Percentiles rank a stretch among this genome's conserved stretches.
Conservation (phyloP, 202 grass and related monocot genomes). For the Miscanthus sacchariflorus region DNA sequence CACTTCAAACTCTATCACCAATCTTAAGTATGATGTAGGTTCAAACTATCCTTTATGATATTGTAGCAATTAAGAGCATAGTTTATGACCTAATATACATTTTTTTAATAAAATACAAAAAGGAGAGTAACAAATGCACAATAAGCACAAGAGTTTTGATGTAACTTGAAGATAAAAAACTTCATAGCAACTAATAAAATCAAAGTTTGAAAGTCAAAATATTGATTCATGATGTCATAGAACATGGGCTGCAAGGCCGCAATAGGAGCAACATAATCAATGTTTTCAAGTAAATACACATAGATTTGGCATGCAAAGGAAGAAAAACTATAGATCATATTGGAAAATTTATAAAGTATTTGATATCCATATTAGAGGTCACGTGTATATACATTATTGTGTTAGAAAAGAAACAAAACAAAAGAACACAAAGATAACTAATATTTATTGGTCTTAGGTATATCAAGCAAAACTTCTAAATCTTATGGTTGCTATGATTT, state of each 20-base stretch:
- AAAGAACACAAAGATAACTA: neutral
- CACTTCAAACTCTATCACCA: neutral
- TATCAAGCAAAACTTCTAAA: neutral
- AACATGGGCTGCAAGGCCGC: no score
- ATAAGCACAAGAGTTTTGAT: no score
- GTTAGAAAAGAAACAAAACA: neutral
- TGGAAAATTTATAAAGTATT: no score
- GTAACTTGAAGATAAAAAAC: no score
- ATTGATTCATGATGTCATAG: neutral
- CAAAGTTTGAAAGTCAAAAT: neutral
- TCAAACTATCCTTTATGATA: neutral
- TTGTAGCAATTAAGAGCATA: neutral
- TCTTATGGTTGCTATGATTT: neutral
- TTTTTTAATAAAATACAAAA: neutral
- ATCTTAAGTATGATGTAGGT: neutral
- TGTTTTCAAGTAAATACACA: no score
- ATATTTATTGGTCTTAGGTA: neutral
- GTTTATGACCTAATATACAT: neutral
- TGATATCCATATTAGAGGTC: neutral
- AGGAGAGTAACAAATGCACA: no score
- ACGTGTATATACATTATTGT: neutral
- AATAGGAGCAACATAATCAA: no score
- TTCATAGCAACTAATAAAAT: neutral
- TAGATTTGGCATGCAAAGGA: no score
- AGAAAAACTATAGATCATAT: no score